Base-by-base conservation (phyloP, 352 stramenopile species). In the Pythium brachiatum region DNA sequence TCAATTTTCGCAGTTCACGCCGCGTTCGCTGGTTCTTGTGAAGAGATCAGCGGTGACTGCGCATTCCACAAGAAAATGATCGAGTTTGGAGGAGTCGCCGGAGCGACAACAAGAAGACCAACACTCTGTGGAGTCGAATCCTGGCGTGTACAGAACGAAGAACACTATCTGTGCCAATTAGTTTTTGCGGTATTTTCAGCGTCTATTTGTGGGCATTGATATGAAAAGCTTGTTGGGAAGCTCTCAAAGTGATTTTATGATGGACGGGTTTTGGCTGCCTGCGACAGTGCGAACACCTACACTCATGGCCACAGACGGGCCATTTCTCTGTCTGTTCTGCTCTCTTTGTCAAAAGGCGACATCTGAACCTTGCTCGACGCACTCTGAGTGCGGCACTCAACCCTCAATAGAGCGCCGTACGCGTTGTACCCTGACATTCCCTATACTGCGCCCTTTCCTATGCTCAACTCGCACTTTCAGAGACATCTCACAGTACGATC, bases 51-150 rank as follows among this genome's bases (percentile, higher is more conserved):
- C 0, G 11, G 29, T 60, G 64, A 71, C 53, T 64, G 64, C 64
- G 64, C 64, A 71, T 71, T 71, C 64, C 64, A 71, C 64, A 71
- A 71, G 64, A 71, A 71, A 53, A 53, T 59, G 62, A 69, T 69
- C 54, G 62, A 60, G 50, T 69, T 62, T 69, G 32, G 59, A 63
- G 55, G 46, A 23, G 50, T 52, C 52, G 43, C n/a, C 41, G 12
- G 16, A 36, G 7, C n/a, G 41, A 60, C 38, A 15, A 51, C 31
- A 34, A 32, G 38, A 48, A 27, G 58, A 71, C 58, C 64, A 46
- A 47, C 64, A 71, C 48, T 71, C 64, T 32, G 46, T 5, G 0
- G 20, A 54, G 46, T 29, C 5, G 38, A 2, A 20, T 47, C n/a
- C 41, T 34, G 29, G 29, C n/a, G 7, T 6, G 31, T 36, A 36